These are phyloP conservation scores for Thalassiosira exigua DNA, from an alignment of 352 stramenopile genomes.

Conservation along the genomic window DNA sequence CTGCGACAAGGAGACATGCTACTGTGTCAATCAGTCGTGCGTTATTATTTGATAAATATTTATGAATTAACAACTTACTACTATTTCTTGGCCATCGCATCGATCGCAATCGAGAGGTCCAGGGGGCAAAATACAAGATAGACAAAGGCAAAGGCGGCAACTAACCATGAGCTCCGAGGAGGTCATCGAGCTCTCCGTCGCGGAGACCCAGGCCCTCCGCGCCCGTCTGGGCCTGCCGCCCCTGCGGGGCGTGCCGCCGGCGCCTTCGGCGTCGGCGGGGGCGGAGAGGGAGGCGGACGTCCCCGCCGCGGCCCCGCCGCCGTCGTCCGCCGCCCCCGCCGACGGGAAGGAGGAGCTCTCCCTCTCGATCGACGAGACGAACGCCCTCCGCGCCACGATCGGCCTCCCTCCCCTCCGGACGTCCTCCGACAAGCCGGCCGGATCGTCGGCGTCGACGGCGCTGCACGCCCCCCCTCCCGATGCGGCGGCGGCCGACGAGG, in stretches of 20 bases:
- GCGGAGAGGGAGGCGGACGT: neutral
- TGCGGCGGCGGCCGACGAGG: conserved; percentile 30
- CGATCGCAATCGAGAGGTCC: no score
- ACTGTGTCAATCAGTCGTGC: no score
- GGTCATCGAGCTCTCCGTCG: conserved; percentile 80
- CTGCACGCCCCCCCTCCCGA: conserved; percentile 62
- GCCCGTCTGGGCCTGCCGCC: conserved; percentile 74
- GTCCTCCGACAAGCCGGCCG: conserved; percentile 2
- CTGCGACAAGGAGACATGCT: no score
- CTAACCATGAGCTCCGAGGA: conserved; percentile 31
- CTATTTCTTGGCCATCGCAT: no score
- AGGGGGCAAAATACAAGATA: no score
- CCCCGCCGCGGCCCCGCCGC: neutral
- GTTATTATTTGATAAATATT: no score
- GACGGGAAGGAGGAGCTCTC: conserved; percentile 30
- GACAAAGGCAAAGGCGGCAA: no score
- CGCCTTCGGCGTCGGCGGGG: neutral
- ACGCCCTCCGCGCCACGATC: conserved; percentile 65
- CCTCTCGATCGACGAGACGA: conserved; percentile 76
- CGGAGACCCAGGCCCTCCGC: conserved; percentile 82
- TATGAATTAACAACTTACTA: no score
- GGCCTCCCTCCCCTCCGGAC: conserved; percentile 65
- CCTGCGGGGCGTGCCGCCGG: conserved; percentile 34
- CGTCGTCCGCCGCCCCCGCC: neutral
- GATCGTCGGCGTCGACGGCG: conserved; percentile 13